These are phyloP conservation scores for Oryza glaberrima DNA, from an alignment of 176 grass and related monocot genomes.

Conservation along the genomic window DNA sequence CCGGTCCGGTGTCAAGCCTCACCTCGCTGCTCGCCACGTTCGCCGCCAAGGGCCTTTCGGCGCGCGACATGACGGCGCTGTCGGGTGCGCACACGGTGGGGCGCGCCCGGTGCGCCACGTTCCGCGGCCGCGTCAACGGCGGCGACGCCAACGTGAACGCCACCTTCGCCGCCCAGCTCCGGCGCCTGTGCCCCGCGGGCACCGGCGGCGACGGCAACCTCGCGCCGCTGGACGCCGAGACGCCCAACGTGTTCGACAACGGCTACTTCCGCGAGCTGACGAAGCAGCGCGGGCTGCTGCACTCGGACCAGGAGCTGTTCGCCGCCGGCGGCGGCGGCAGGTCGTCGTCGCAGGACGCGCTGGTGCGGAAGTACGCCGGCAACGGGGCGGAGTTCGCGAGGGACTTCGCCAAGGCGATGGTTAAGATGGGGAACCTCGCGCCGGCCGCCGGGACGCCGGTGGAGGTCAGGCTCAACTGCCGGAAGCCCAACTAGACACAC, in stretches of 20 bases:
- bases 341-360: constrained; percentile 31
- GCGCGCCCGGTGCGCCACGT: constrained; percentile 46
- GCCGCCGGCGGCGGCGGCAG: not conserved
- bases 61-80: constrained; percentile 65
- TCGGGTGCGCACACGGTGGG: constrained; percentile 70
- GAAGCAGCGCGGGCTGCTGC: constrained; percentile 55
- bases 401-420: constrained; percentile 76
- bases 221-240: constrained; percentile 48
- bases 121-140: constrained; percentile 47
- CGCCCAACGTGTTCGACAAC: constrained; percentile 58
- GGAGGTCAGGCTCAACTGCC: constrained; percentile 69
- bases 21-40: constrained; percentile 44
- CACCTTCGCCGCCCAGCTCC: constrained; percentile 31
- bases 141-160: constrained; percentile 37
- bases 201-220: constrained; percentile 21
- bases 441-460: constrained; percentile 52
- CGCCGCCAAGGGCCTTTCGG: constrained; percentile 45
- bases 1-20: constrained; percentile 24
- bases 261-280: constrained; percentile 51
- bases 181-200: constrained; percentile 25
- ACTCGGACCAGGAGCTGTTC: constrained; percentile 81
- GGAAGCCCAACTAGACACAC: constrained; percentile 46
- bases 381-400: constrained; percentile 36
- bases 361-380: constrained; percentile 52
- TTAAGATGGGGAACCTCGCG: constrained; percentile 56